A percentile compares a stretch with the other conserved stretches of the same genome.
Conservation (phyloP, 2,329 filamentous ascomycete genomes). For the Colletotrichum abscissum region DNA sequence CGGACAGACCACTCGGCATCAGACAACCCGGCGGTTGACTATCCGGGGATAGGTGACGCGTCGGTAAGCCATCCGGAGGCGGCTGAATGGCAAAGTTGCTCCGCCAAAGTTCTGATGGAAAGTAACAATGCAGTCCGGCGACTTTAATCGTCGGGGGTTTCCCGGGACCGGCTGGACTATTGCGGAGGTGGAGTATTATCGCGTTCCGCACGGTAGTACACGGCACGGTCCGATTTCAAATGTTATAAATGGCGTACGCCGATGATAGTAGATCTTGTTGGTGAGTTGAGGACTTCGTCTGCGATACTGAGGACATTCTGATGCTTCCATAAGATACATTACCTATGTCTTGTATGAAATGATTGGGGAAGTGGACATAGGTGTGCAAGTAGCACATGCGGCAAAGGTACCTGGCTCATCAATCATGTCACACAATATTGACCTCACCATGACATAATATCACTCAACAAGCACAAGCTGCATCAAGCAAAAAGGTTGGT, state of each 20-base stretch:
- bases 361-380: too few species aligned
- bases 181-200: not conserved
- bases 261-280: not conserved
- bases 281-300: too few species aligned
- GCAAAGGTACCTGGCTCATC: too few species aligned
- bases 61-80: not conserved
- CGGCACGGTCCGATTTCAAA: not conserved
- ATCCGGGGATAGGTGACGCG: not conserved
- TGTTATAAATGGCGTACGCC: too few species aligned
- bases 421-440: not conserved
- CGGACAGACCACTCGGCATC: not conserved
- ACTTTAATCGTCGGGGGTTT: not conserved
- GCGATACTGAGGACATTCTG: too few species aligned
- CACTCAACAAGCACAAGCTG: constrained; percentile 5
- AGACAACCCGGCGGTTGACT: not conserved
- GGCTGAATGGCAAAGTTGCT: not conserved
- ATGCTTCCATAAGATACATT: too few species aligned
- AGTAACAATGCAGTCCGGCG: not conserved
- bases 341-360: too few species aligned
- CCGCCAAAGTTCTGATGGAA: not conserved
- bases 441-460: not conserved
- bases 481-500: not conserved
- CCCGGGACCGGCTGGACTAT: not conserved
- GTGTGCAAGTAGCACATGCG: too few species aligned
- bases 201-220: not conserved